Conservation (phyloP, 768 basidiomycete species). For the Roridomyces roridus region DNA sequence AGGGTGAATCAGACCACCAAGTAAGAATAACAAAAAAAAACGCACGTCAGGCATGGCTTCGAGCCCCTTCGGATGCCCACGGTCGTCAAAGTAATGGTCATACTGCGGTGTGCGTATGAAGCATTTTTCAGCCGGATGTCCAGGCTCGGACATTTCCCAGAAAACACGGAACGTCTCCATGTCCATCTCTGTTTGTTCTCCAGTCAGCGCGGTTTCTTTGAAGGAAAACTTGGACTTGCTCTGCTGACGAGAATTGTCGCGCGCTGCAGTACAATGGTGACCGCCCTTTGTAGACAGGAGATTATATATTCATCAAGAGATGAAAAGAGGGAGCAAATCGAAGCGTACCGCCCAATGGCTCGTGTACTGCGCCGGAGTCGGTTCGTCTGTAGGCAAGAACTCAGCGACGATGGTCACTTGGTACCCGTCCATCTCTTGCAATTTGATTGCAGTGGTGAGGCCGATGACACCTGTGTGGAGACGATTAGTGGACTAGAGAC, state of each 20-base stretch:
- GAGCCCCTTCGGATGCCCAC: conserved; percentile 28
- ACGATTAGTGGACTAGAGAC: too few species aligned
- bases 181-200: conserved; percentile 48
- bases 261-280: conserved; percentile 51
- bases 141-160: conserved; percentile 55
- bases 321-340: too few species aligned
- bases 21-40: neutral
- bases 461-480: conserved; percentile 58
- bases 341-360: conserved; percentile 64
- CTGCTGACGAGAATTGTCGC: conserved; percentile 11
- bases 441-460: conserved; percentile 56
- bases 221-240: neutral
- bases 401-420: conserved; percentile 59
- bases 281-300: too few species aligned
- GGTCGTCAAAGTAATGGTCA: conserved; percentile 45
- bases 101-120: conserved; percentile 57
- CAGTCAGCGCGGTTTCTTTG: neutral
- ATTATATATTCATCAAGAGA: conserved; percentile 32
- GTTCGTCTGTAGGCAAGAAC: conserved; percentile 55
- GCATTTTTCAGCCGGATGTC: conserved; percentile 44
- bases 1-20: too few species aligned
- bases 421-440: conserved; percentile 56
- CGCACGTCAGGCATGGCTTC: conserved; percentile 47
- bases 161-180: conserved; percentile 59
- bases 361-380: conserved; percentile 55